These are phyloP conservation scores for Lentinula detonsa DNA, from an alignment of 768 basidiomycete species.

Conservation along the genomic window DNA sequence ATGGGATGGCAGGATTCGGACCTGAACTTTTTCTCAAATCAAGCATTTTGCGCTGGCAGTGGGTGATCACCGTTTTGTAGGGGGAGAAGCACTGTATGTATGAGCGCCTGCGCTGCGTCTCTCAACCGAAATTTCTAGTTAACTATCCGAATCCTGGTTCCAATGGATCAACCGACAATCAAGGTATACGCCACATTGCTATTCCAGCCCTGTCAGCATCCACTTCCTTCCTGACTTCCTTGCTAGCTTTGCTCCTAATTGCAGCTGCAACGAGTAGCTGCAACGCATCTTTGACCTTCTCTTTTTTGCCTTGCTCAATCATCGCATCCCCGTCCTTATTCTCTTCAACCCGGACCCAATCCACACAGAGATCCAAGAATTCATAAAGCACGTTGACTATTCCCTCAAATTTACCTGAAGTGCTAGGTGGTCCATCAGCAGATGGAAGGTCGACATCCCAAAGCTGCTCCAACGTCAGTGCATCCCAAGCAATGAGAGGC, in stretches of 20 bases:
- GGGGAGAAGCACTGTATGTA: too few relatives aligned
- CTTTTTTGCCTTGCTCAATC: constrained; percentile 24
- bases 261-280: constrained; percentile 48
- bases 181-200: constrained; percentile 64
- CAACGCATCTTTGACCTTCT: constrained; percentile 41
- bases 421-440: constrained; percentile 20
- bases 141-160: too few relatives aligned
- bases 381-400: constrained; percentile 52
- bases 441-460: constrained; percentile 44
- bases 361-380: constrained; percentile 55
- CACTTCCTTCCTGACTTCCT: constrained; percentile 49
- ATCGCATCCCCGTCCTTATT: constrained; percentile 12
- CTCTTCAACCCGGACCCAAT: constrained; percentile 49
- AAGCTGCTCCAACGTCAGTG: constrained; percentile 49
- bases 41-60: too few relatives aligned
- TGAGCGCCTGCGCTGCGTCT: too few relatives aligned
- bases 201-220: constrained; percentile 55
- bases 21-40: too few relatives aligned
- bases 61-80: too few relatives aligned
- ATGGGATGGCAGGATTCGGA: too few relatives aligned
- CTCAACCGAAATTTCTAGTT: too few relatives aligned
- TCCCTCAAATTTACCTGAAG: constrained; percentile 38
- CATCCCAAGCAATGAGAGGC: constrained; percentile 62
- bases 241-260: constrained; percentile 44
- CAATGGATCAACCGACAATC: constrained; percentile 11